Evolutionary conservation across 2,329 filamentous ascomycete species (phyloP), one percentile per base, ranked within the genome.

Genomic region (Alternaria arbusti): DNA sequence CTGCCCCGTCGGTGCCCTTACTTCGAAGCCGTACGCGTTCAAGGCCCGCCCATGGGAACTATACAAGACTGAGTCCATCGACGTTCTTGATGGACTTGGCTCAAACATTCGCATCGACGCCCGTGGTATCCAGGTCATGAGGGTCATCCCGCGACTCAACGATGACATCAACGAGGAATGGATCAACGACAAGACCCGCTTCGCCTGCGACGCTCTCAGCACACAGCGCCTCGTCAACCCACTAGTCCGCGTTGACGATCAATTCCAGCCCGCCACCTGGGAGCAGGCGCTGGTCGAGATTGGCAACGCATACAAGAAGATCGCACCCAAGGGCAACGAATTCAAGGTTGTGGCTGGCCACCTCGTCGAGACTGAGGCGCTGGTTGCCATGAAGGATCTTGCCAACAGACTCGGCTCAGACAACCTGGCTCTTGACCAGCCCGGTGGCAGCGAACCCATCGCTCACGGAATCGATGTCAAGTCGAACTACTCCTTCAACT

Each of bases 131-230:
- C 94, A 98, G 83, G 95, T 99, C 55, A 97, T 99, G 94, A 91
- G 96, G 74, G 87, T 99, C 64, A 79, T 97, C 15, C 96, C 96
- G 63, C 89, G 96, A 74, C 86, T 99, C 65, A 99, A 99, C 80
- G 96, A 99, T 79, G 94, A 98, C 75, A 89, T 99, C 74, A 99
- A 99, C 81, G 96, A 99, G 84, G 96, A 99, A 82, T 99, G 96
- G 96, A 98, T 99, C 81, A 96, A 98, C 82, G 96, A 99, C 85
- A 99, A 98, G 87, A 90, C 93, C 44, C 90, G 96, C 69, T 99
- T 98, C 80, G 95, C 96, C 45, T 97, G 94, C 80, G 96, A 99
- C 80, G 96, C 96, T 54, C 86, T 99, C 70, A 97, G 94, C 88
- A 98, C 95, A 50, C 96, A 99, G 83, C 89, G 96, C 78, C 86